These are phyloP conservation scores for Didymella lethalis DNA, from an alignment of 2,329 filamentous ascomycete species.

Conservation along the genomic window DNA sequence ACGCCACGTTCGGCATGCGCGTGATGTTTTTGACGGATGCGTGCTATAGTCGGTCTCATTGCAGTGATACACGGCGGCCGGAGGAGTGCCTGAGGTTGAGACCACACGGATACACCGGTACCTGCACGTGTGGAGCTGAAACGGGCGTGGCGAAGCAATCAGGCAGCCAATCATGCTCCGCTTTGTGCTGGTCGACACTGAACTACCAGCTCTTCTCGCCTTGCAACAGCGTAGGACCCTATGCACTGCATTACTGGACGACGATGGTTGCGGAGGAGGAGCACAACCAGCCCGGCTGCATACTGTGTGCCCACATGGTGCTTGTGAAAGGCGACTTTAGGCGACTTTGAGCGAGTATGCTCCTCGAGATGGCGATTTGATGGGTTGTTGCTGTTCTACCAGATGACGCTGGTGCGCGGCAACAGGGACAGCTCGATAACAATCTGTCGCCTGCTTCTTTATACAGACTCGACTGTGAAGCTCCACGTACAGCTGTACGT, in stretches of 20 bases:
- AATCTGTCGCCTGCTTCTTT: conserved; percentile 4
- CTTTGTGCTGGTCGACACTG: not conserved
- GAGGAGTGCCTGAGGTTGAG: conserved; percentile 5
- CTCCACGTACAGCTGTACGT: not conserved
- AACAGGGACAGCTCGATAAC: not conserved
- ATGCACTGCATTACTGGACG: conserved; percentile 16
- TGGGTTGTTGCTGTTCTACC: conserved; percentile 1
- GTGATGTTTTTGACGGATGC: conserved; percentile 15
- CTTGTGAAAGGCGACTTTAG: not conserved
- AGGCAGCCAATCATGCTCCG: conserved; percentile 14
- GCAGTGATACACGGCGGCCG: conserved; percentile 19
- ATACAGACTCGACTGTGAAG: conserved; percentile 1
- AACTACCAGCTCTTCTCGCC: conserved; percentile 16
- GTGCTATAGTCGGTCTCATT: conserved; percentile 12
- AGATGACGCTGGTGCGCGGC: not conserved
- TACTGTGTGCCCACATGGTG: conserved; percentile 8
- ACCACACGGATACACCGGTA: conserved; percentile 7
- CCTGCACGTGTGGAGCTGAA: conserved; percentile 13
- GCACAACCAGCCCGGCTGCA: conserved; percentile 13
- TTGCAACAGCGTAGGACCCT: conserved; percentile 9
- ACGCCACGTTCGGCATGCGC: conserved; percentile 13
- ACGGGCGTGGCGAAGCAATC: conserved; percentile 19
- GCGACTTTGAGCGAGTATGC: not conserved
- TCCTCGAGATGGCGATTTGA: conserved; percentile 1
- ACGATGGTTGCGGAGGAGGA: conserved; percentile 3